Conservation (phyloP, 176 grass and related monocot species). For the Oryza brachyantha region DNA sequence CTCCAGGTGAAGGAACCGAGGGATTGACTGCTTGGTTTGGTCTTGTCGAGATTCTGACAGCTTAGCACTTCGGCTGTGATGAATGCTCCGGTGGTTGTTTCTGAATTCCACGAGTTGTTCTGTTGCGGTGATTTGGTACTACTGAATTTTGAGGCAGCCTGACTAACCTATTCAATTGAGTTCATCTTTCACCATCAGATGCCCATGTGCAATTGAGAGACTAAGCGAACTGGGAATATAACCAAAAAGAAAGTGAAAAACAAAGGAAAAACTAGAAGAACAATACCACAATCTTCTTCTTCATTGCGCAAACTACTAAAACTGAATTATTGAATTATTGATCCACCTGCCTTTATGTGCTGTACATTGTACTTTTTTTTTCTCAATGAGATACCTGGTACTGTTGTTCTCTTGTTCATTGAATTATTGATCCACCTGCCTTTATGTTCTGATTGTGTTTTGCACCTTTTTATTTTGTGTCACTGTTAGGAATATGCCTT, state of each 20-base stretch:
- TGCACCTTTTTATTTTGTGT: neutral
- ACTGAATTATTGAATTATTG: neutral
- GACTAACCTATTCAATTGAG: neutral
- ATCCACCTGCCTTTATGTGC: neutral
- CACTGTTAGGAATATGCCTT: neutral
- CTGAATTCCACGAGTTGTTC: neutral
- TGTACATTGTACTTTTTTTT: conserved; percentile 9
- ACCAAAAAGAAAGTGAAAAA: neutral
- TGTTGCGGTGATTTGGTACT: neutral
- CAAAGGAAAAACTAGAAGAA: neutral
- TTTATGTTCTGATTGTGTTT: neutral
- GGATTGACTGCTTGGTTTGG: neutral
- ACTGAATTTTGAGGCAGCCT: neutral
- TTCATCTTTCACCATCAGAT: neutral
- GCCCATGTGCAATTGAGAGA: neutral
- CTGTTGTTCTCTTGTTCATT: neutral
- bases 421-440: neutral
- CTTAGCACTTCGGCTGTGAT: neutral
- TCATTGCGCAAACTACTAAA: neutral
- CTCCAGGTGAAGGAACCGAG: neutral
- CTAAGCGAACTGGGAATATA: neutral
- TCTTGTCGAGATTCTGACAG: no score
- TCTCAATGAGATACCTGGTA: neutral
- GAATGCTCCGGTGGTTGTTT: neutral
- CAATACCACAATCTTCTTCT: neutral